Conservation (phyloP, 1,139 yeast genomes). For the Debaryomyces singareniensis region DNA sequence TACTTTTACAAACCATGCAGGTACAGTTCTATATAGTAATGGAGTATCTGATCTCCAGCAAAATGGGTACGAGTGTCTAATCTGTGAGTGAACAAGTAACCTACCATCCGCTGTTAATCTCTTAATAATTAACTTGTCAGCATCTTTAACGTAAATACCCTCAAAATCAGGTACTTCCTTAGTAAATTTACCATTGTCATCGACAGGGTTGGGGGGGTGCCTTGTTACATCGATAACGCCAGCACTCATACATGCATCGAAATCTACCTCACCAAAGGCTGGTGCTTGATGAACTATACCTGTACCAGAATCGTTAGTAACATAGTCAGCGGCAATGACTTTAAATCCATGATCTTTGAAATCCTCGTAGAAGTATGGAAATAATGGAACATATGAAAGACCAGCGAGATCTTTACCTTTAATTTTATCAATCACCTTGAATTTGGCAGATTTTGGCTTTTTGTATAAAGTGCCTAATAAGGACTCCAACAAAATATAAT, state of each 20-base stretch:
- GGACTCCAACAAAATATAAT: conserved; percentile 78
- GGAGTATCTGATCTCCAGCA: conserved; percentile 99
- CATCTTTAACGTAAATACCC: conserved; percentile 91
- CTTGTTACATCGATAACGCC: conserved; percentile 69
- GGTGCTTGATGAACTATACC: conserved; percentile 99
- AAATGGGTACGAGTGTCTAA: conserved; percentile 96
- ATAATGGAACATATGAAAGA: conserved; percentile 72
- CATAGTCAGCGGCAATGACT: conserved; percentile 78
- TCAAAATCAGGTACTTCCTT: conserved; percentile 63
- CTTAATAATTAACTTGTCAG: conserved; percentile 87
- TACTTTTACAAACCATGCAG: conserved; percentile 97
- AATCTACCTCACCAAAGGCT: conserved; percentile 99
- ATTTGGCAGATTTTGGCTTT: conserved; percentile 89
- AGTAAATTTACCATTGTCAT: conserved; percentile 84
- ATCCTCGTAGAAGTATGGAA: conserved; percentile 69
- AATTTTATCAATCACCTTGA: conserved; percentile 71
- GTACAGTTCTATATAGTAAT: conserved; percentile 88
- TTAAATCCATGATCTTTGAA: conserved; percentile 75
- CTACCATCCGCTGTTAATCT: conserved; percentile 72
- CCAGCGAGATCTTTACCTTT: conserved; percentile 79
- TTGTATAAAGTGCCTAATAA: conserved; percentile 80
- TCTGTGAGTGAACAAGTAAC: conserved; percentile 69
- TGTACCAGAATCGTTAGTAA: conserved; percentile 93
- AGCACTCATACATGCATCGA: conserved; percentile 65
- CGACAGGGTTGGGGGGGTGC: conserved; percentile 88